phyloP scores from a whole-genome alignment of 2,329 filamentous ascomycete species.

The Cryphonectria carpinicola region DNA sequence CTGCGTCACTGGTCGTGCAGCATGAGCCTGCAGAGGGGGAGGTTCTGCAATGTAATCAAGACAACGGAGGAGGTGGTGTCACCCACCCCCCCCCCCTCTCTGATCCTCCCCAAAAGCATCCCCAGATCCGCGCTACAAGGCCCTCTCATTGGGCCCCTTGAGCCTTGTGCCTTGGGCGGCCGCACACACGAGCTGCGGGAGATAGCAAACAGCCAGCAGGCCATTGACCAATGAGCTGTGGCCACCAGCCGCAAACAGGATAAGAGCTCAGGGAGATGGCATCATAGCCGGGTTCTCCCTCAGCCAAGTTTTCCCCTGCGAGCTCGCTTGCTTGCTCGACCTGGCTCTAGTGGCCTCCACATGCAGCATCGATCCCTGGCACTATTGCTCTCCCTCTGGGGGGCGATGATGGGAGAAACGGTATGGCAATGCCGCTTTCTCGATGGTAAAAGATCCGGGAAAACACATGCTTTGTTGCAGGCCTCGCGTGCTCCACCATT shows the following conservation, averaged over 20 bases:
- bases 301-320: neutral
- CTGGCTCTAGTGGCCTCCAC: constrained; percentile 13
- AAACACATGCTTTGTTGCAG: neutral
- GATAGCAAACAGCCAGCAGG: neutral
- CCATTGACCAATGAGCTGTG: constrained; percentile 21
- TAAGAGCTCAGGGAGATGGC: constrained; percentile 23
- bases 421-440: neutral
- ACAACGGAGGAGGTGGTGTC: too few species aligned
- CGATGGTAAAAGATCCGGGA: constrained; percentile 11
- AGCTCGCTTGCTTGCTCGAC: constrained; percentile 4
- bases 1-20: neutral
- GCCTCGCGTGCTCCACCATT: neutral
- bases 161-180: neutral
- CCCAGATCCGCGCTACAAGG: neutral
- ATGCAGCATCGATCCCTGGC: constrained; percentile 11
- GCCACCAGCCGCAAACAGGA: constrained; percentile 27
- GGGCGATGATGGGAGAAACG: neutral
- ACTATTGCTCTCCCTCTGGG: neutral
- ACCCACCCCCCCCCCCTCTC: neutral
- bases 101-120: constrained; percentile 7
- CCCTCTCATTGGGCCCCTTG: neutral
- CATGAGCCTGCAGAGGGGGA: neutral
- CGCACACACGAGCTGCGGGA: constrained; percentile 2
- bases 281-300: constrained; percentile 26
- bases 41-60: neutral